Evolutionary conservation across 2,329 filamentous ascomycete species (phyloP), one percentile per base, ranked within the genome.

Genomic region (Stagonosporopsis vannaccii): DNA sequence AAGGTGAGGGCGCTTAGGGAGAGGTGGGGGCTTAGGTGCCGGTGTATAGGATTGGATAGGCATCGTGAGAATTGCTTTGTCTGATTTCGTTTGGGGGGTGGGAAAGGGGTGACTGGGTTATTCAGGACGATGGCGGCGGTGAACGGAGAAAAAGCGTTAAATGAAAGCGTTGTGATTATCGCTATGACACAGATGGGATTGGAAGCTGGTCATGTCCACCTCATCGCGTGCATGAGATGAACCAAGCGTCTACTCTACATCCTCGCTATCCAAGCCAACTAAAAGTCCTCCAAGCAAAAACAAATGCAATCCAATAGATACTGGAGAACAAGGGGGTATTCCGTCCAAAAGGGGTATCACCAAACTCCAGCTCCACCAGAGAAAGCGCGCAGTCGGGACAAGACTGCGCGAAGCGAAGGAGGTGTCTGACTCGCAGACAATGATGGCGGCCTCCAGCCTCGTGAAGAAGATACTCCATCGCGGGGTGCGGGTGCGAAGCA

Each of bases 301-400:
- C 33, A 47, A 55, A 48, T 51, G 53, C 28, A 51, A 20, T 51
- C 53, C 47, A 48, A 36, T 47, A 51, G 19, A 36, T 42, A 55
- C 52, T 33, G 47, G 43, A 56, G 37, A 45, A 49, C 48, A 51
- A 28, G 35, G 47, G 51, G 50, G 46, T 42, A 49, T 49, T 52
- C 50, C 55, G 20, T 51, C 51, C 59, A 67, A 42, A 67, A 58
- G 67, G 72, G 71, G 70, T 75, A 74, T 75, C 72, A 66, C 71
- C 72, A 75, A 75, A 75, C 72, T 74, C 72, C 71, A 74, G 71
- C 71, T 74, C 71, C 72, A 74, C 71, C 71, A 72, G 69, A 73
- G 69, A 73, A 73, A 61, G 47, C 17, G 43, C 54, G 61, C 55
- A 51, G 48, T 42, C 41, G 30, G 40, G 30, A 49, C 23, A 52